Conservation (phyloP, 106 monocot species). For the Iris macrosiphon region DNA sequence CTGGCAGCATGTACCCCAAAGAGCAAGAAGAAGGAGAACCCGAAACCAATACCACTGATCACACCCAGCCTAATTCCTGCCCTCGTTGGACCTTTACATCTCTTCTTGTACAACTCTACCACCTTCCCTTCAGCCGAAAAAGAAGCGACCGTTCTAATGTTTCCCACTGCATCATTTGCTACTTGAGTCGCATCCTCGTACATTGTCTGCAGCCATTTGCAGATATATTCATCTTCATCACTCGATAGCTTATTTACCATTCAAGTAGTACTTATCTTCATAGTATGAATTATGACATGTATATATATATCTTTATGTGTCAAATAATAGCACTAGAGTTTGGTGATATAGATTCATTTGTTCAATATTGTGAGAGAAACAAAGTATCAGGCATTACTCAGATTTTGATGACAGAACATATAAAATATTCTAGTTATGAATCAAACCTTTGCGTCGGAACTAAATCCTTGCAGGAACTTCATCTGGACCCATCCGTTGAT, state of each 20-base stretch:
- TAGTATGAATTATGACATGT: too few species aligned
- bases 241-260: too few species aligned
- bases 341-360: too few species aligned
- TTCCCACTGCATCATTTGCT: constrained; percentile 60
- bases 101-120: constrained; percentile 48
- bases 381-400: too few species aligned
- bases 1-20: constrained; percentile 46
- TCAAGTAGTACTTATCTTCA: too few species aligned
- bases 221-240: too few species aligned
- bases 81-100: constrained; percentile 44
- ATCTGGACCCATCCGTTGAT: constrained; percentile 32
- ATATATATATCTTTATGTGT: too few species aligned
- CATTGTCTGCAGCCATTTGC: constrained; percentile 37
- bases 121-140: constrained; percentile 65
- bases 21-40: constrained; percentile 43
- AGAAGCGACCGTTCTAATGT: constrained; percentile 57
- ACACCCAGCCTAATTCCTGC: constrained; percentile 43
- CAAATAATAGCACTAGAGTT: too few species aligned
- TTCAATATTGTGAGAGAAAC: too few species aligned
- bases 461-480: constrained; percentile 31
- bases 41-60: constrained; percentile 44
- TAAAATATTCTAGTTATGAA: too few species aligned
- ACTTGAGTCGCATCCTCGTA: constrained; percentile 68
- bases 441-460: constrained; percentile 28
- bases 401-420: too few species aligned